Evolutionary conservation across 768 basidiomycete genomes (phyloP), one percentile per base, ranked within the genome.

Genomic region (Dentipellis fragilis): DNA sequence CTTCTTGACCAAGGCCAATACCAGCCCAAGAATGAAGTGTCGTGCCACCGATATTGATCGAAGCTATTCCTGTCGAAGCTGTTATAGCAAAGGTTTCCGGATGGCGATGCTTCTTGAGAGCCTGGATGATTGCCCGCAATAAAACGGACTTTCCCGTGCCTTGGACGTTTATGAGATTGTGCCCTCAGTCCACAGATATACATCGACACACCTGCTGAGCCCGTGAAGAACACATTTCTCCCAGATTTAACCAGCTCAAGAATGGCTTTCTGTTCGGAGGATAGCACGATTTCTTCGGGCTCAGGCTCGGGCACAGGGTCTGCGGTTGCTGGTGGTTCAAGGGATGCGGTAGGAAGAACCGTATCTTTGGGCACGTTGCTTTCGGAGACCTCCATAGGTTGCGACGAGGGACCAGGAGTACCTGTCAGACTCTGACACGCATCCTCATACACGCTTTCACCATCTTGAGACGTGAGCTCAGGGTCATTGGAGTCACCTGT

Each of bases 11-110:
- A 10, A 93, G 71, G 0, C 87, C 86, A 51, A 91, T 83, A 0
- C 91, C 90, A 1, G 85, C 87, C 85, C 80, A 87, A 3, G 85
- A 86, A 64, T 93, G 91, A 12, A 94, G 67, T 0, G 91, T 93
- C 19, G 74, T 73, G 2, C 91, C 91, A 4, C 86, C 86, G 53
- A 94, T 89, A 62, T 90, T 90, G 49, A 89, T 77, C 1, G 89
- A 80, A 3, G 91, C 91, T 37, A 87, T 87, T 0, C 85, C 85
- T 1, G 85, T 87, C 9, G 84, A 84, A 3, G 90, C 91, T 0
- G 90, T 92, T 53, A 93, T 81, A 7, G 79, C 89, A n/a, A 91
- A 70, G 58, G 11, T 65, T 56, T 4, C 65, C 61, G 58, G 59
- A 62, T 58, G 19, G n/a, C 16, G 54, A 66, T 65, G 58, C 42